Evolutionary conservation across 2,329 filamentous ascomycete species (phyloP), one percentile per base, ranked within the genome.

Genomic region (Ceratocystis diversiconidia): DNA sequence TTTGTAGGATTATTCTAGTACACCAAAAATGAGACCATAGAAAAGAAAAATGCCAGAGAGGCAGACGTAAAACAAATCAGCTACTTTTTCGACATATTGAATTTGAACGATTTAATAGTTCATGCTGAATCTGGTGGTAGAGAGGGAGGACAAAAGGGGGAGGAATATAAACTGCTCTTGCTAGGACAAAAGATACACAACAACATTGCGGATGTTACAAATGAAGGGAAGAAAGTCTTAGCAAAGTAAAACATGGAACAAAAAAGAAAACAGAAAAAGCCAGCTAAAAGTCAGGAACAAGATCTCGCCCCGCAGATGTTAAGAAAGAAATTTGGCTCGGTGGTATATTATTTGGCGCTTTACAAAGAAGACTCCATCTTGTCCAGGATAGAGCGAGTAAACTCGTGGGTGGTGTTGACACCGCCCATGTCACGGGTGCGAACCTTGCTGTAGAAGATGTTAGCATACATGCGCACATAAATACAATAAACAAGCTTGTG

Each of bases 351-450:
- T 30, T 57, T 19, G 30, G 41, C 36, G 22, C 43, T 65, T 63
- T 67, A 67, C 61, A 65, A 64, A 59, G 63, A 65, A 30, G 63
- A 32, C 82, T 97, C 92, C 91, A 99, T 95, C 83, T 94, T 90
- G 80, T 92, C 85, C 74, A 99, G 83, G 74, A 99, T 89, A 72
- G 94, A 92, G 73, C 87, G 83, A 73, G 94, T 97, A 81, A 97
- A 99, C 77, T 97, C 86, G 78, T 96, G 86, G 69, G 92, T 99
- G 72, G 88, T 90, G 74, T 85, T 85, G 70, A 86, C 80, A 75
- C 94, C 94, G 74, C 92, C 92, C 94, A 99, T 96, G 75, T 99
- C 94, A 73, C 88, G 87, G 70, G 94, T 99, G 76, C 92, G 87
- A 73, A 85, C 82, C 79, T 90, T 87, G 76, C 91, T 94, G 71